phyloP scores from a whole-genome alignment of 140 eudicot species.

The Stevia rebaudiana region DNA sequence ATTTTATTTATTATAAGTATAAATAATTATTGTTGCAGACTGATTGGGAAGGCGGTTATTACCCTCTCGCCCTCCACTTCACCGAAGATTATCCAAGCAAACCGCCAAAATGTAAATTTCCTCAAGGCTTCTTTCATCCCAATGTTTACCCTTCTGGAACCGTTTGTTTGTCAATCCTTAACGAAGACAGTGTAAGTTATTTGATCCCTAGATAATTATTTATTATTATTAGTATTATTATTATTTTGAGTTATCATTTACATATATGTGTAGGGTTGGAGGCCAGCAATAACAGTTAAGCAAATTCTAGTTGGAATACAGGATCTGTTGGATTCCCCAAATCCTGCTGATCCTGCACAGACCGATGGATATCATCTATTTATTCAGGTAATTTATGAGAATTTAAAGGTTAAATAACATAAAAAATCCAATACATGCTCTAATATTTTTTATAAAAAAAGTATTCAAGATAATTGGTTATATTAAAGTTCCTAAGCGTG shows the following conservation, averaged over 20 bases:
- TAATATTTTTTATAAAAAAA: too few species aligned
- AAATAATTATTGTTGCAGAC: slow-evolving; percentile 41
- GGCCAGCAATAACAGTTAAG: slow-evolving; percentile 90
- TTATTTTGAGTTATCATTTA: background rate
- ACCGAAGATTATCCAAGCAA: slow-evolving; percentile 69
- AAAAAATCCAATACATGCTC: background rate
- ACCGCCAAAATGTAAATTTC: slow-evolving; percentile 67
- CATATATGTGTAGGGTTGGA: slow-evolving; percentile 59
- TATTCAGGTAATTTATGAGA: slow-evolving; percentile 52
- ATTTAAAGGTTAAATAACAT: background rate
- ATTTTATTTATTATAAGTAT: slow-evolving; percentile 4
- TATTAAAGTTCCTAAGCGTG: background rate
- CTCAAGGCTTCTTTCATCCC: slow-evolving; percentile 58
- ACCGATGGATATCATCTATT: slow-evolving; percentile 90
- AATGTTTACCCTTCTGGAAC: slow-evolving; percentile 75
- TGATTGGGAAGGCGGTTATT: slow-evolving; percentile 70
- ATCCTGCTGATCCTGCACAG: slow-evolving; percentile 88
- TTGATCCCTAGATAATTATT: background rate
- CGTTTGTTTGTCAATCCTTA: slow-evolving; percentile 59
- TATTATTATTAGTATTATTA: too few species aligned
- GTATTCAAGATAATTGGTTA: background rate
- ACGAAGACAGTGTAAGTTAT: slow-evolving; percentile 57
- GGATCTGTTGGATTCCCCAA: slow-evolving; percentile 83
- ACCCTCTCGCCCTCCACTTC: slow-evolving; percentile 51
- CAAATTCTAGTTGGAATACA: slow-evolving; percentile 86